Base-by-base conservation (phyloP, 192 early-diverging fungal genomes). In the Coemansia umbellata region DNA sequence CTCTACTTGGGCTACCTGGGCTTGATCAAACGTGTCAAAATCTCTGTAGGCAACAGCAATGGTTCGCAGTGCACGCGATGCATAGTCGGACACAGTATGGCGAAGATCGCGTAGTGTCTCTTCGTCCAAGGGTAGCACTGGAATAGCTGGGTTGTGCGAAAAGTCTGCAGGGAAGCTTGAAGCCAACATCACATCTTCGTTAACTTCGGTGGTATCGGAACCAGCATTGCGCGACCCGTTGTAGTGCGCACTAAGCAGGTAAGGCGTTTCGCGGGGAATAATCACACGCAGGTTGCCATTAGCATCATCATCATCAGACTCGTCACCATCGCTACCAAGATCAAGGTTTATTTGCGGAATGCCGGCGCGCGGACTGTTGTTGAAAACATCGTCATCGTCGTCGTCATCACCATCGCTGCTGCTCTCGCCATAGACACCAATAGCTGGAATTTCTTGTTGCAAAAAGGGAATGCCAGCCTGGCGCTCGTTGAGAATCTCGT, bases 31-130 rank as follows among this genome's bases (percentile, higher is more conserved):
- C 22, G 68, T 66, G 19, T 89, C 84, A 62, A 89, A 89, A 60
- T 93, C 91, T 30, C 88, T 80, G 57, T 89, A 95, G 4, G 87
- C 92, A 43, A 94, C 54, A 50, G 81, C 85, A 55, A 99, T 94
- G 8, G 95, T 98, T 52, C 97, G 87, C 36, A 98, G 82, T 10
- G 90, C 86, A 31, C 87, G 80, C 50, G 74, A 72, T 0, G 69
- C 74, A 23, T 78, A 78, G 65, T 72, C 62, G 0, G 74, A 67
- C 17, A 72, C 54, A 4, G 63, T 72, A 43, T 53, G 64, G 1
- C 59, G 58, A 37, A 78, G 60, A 37, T 78, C 74, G n/a, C 35
- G 60, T 37, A 78, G 40, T 9, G 74, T 78, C 60, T 63, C 74
- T 27, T 78, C 68, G 58, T 66, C 69, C 59, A 78, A 37, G 6